Conservation (phyloP, 495 filamentous ascomycete genomes). For the Parathielavia hyrcaniae region DNA sequence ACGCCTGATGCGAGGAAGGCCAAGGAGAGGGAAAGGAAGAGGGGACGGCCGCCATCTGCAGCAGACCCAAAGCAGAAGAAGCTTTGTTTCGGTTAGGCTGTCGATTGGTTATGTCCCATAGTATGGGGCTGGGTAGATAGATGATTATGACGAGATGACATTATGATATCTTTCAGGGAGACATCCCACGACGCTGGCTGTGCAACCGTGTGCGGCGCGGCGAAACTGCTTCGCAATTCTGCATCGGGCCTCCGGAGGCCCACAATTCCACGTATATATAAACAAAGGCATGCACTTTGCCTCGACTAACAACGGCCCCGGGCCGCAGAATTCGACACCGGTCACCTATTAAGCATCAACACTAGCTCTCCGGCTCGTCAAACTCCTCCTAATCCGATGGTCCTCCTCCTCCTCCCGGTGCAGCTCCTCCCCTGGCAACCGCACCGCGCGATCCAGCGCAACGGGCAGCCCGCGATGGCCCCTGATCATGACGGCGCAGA, state of each 20-base stretch:
- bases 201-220: no score
- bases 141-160: conserved; percentile 2
- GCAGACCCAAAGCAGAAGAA: conserved; percentile 43
- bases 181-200: no score
- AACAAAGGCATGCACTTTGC: no score
- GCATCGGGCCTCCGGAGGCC: no score
- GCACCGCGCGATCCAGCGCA: conserved; percentile 71
- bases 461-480: conserved; percentile 78
- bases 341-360: conserved; percentile 3
- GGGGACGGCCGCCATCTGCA: conserved; percentile 23
- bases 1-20: conserved; percentile 31
- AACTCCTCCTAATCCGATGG: conserved; percentile 34
- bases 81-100: conserved; percentile 36
- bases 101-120: neutral
- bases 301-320: no score
- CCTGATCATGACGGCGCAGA: conserved; percentile 70
- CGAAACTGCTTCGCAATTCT: no score
- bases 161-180: no score
- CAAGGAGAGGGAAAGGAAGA: conserved; percentile 39
- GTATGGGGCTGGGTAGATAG: no score
- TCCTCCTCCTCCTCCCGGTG: conserved; percentile 43
- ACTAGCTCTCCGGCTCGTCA: conserved; percentile 31
- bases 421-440: conserved; percentile 58
- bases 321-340: no score
- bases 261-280: no score